Evolutionary conservation across 73 alveolate genomes (phyloP), one percentile per base, ranked within the genome.

Genomic region (Paramecium tetraurelia): DNA sequence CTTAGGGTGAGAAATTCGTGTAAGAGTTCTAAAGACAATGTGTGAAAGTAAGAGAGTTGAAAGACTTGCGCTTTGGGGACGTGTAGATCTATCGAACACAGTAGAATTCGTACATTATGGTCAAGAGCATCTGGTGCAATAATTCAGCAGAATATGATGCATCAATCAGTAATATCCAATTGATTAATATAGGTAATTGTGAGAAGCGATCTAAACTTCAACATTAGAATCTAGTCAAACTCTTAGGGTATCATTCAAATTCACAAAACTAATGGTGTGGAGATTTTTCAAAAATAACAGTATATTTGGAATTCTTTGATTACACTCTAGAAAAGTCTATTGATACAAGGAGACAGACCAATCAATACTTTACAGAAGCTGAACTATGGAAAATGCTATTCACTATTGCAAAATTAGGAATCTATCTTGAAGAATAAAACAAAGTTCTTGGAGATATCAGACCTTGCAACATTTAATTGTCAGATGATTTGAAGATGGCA

Each of bases 311-410:
- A 75, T 75, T 38, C 87, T 75, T 75, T 33, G 87, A 75, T 35
- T 38, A 38, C 68, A 41, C 58, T 33, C 21, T 75, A 75, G 58
- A 35, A 75, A 75, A 75, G 46, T 35, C 59, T 36, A 38, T 75
- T 38, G 87, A 75, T 12, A 75, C 59, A 38, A 75, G 87, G n/a
- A 75, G 59, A 38, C 35, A 41, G 7, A 38, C 58, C 2, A 38
- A 75, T 38, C 87, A 75, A 75, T 36, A 38, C 21, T 75, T 75
- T 75, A n/a, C 87, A 38, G 69, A 75, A 41, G 87, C 87, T 29
- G 87, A 75, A 36, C 40, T 75, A 75, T 75, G 87, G 87, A 75
- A 75, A 75, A 75, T 75, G 87, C 38, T 75, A 38, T 75, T 38
- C 33, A 75, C 87, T 18, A 75, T 75, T 38, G 59, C 59, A 16